Base-by-base conservation (phyloP, 2,329 filamentous ascomycete genomes). In the Calonectria pseudoturangicola region DNA sequence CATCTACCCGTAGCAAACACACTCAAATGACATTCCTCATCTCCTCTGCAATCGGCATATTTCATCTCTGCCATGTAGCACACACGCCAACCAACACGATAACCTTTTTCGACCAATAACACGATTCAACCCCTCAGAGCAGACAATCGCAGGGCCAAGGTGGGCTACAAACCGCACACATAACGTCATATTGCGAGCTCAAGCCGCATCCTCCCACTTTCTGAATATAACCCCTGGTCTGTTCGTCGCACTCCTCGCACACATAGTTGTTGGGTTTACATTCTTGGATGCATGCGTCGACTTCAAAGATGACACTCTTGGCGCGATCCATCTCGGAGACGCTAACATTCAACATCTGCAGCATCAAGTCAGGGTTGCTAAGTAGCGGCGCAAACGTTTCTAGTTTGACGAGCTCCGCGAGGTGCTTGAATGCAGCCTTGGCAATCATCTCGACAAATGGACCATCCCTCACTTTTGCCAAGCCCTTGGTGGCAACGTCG, bases 201-300 rank as follows among this genome's bases (percentile, higher is more conserved):
- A 21, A 39, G 0, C 54, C 12, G 12, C 13, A 16, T 27, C 41
- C 33, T 13, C 50, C 51, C 30, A 25, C 13, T 7, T 56, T 56
- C 4, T 56, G 30, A 27, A 60, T 41, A 4, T 15, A 60, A 21
- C 16, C 8, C 0, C 7, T 15, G 33, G 4, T 4, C 2, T 28
- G 7, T 21, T 27, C 13, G 12, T 12, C n/a, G n/a, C 54, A 41
- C 0, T 41, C 3, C 4, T 8, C 3, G 21, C 54, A 41, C 21
- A 16, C 1, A 3, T 12, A 27, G 4, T 0, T 1, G 5, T n/a
- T 18, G 3, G 6, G 2, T 18, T 9, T 27, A 6, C 2, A 8
- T 10, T 58, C 12, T 3, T 39, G n/a, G 16, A 58, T 15, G 33
- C 54, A 58, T 1, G 21, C 36, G n/a, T 60, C 21, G 1, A 60